Percentiles rank a stretch among this genome's conserved stretches.
phyloP scores from a whole-genome alignment of 208 protist genomes.

The Trypanosoma avium region DNA sequence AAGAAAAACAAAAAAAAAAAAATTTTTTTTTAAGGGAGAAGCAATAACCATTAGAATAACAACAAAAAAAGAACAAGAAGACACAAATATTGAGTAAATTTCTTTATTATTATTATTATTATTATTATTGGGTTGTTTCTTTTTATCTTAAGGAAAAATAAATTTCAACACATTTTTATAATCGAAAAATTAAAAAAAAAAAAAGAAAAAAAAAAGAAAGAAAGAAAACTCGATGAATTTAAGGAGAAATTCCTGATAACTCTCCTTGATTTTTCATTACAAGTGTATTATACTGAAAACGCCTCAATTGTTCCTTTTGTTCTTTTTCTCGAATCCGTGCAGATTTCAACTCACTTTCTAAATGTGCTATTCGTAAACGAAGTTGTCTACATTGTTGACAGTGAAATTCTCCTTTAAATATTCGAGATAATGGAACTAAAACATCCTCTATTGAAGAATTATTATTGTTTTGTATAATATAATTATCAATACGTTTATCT shows the following conservation, averaged over 20 bases:
- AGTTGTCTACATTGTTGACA: conserved; percentile 11
- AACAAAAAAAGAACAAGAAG: no score
- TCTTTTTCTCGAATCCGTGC: conserved; percentile 5
- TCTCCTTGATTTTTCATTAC: not conserved
- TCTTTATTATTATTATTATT: no score
- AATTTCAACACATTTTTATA: no score
- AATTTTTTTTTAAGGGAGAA: no score
- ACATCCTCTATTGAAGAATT: conserved; percentile 12
- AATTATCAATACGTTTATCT: not conserved
- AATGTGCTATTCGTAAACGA: conserved; percentile 9
- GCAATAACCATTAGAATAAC: no score
- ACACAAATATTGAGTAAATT: no score
- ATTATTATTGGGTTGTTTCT: not conserved
- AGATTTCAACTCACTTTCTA: conserved; percentile 9
- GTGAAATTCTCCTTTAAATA: conserved; percentile 17
- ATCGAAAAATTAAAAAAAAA: not conserved
- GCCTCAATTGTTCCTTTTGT: conserved; percentile 9
- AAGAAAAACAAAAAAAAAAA: no score
- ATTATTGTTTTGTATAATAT: not conserved
- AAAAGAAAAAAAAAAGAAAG: not conserved
- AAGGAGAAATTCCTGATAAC: not conserved
- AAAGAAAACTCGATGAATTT: not conserved
- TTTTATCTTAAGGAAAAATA: not conserved
- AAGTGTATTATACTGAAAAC: not conserved
- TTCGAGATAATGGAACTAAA: conserved; percentile 19